Conservation (phyloP, 345 rosid species). For the Cardamine occulta region DNA sequence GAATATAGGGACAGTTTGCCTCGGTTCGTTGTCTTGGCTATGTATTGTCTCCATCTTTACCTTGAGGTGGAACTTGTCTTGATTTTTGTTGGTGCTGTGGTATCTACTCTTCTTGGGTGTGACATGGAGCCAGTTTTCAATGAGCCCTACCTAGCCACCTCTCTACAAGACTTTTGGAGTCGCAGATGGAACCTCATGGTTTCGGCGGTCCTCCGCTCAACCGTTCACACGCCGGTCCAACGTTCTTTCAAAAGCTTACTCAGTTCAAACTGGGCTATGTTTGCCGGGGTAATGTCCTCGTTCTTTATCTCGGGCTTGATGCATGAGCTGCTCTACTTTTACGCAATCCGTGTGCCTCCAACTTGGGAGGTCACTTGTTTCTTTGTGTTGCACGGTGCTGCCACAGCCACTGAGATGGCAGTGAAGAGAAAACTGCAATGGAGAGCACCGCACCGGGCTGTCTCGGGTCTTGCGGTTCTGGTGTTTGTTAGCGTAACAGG, state of each 20-base stretch:
- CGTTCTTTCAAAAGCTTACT: conserved; percentile 26
- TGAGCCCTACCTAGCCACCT: conserved; percentile 66
- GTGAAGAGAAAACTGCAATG: conserved; percentile 44
- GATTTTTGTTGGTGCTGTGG: conserved; percentile 44
- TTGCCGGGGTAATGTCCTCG: conserved; percentile 48
- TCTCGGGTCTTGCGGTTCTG: conserved; percentile 50
- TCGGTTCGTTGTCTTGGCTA: conserved; percentile 35
- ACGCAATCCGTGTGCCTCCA: conserved; percentile 50
- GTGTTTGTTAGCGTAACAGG: conserved; percentile 53
- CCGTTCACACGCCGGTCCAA: conserved; percentile 56
- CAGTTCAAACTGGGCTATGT: conserved; percentile 42
- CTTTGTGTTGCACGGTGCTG: conserved; percentile 62
- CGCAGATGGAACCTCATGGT: conserved; percentile 80
- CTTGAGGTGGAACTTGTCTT: conserved; percentile 54
- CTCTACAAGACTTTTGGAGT: conserved; percentile 88
- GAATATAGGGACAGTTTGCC: conserved; percentile 46
- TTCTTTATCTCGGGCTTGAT: conserved; percentile 70
- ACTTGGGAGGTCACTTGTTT: conserved; percentile 83
- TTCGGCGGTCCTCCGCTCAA: conserved; percentile 54
- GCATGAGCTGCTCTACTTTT: conserved; percentile 66
- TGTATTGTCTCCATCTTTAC: conserved; percentile 51
- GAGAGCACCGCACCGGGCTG: conserved; percentile 41
- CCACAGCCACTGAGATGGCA: conserved; percentile 53
- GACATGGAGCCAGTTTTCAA: conserved; percentile 71
- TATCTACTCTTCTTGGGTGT: conserved; percentile 52